phyloP scores from a whole-genome alignment of 768 basidiomycete genomes.

The Mrakia gelida region DNA sequence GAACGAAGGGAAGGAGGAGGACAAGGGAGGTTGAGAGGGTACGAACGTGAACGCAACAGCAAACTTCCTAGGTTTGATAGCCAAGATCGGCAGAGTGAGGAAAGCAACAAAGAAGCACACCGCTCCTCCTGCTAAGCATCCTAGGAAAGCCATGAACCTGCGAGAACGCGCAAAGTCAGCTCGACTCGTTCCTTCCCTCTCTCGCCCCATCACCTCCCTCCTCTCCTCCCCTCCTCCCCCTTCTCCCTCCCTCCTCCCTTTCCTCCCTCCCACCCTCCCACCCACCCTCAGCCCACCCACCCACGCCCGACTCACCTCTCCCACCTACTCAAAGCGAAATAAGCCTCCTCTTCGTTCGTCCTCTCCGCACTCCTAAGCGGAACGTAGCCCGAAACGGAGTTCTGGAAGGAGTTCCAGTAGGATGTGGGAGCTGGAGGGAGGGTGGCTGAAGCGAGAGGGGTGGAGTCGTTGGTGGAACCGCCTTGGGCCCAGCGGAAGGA shows the following conservation, averaged over 20 bases:
- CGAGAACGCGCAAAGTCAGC: background rate
- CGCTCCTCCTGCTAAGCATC: conserved; percentile 79
- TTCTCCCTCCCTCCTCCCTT: background rate
- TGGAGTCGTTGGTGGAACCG: conserved; percentile 43
- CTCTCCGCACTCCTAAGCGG: conserved; percentile 75
- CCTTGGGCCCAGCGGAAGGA: conserved; percentile 45
- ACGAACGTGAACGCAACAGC: conserved; percentile 75
- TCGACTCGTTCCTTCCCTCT: background rate
- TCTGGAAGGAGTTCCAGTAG: conserved; percentile 76
- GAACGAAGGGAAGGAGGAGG: background rate
- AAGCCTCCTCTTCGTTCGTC: conserved; percentile 93
- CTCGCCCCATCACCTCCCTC: background rate
- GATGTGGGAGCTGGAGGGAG: conserved; percentile 52
- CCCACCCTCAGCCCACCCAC: no score
- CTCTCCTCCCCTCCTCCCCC: background rate
- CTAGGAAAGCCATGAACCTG: conserved; percentile 84
- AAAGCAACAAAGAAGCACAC: conserved; percentile 93
- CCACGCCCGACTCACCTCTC: conserved; percentile 61
- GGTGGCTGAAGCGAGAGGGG: conserved; percentile 40
- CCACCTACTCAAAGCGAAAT: conserved; percentile 82
- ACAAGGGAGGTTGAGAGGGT: background rate
- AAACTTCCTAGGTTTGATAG: conserved; percentile 80
- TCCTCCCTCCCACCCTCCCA: no score
- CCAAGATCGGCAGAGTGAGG: conserved; percentile 57
- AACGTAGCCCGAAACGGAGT: conserved; percentile 75